These are phyloP conservation scores for Eucalyptus marginata DNA, from an alignment of 345 rosid genomes.

Conservation along the genomic window DNA sequence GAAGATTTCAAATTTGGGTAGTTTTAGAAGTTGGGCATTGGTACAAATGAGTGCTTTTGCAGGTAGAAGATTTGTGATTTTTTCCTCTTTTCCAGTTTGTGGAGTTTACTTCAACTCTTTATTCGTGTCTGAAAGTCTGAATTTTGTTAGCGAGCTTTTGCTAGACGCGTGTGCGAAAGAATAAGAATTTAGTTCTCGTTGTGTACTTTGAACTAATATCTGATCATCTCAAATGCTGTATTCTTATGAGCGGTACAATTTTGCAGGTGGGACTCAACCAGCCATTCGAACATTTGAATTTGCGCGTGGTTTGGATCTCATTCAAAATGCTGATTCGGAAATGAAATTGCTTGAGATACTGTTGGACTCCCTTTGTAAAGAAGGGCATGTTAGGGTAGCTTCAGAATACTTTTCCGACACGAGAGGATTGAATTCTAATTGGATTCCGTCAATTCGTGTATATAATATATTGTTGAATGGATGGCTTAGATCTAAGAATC, in stretches of 20 bases:
- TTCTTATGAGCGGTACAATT: not conserved
- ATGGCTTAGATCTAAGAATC: slow-evolving; percentile 61
- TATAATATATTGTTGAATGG: slow-evolving; percentile 75
- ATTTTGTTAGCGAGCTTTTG: not conserved
- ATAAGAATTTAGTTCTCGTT: not conserved
- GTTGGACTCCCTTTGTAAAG: slow-evolving; percentile 81
- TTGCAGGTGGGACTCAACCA: slow-evolving; percentile 49
- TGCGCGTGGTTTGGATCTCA: slow-evolving; percentile 20
- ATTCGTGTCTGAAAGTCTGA: not conserved
- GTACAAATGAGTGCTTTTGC: not conserved
- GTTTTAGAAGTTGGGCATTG: not conserved
- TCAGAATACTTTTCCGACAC: slow-evolving; percentile 27
- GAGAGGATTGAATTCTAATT: slow-evolving; percentile 15
- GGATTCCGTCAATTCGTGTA: slow-evolving; percentile 46
- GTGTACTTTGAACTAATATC: not conserved
- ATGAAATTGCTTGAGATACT: slow-evolving; percentile 43
- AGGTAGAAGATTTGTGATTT: not conserved
- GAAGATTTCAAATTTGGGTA: not conserved
- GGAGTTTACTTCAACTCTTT: not conserved
- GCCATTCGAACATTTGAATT: slow-evolving; percentile 67
- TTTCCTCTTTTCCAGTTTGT: not conserved
- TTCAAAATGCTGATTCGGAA: slow-evolving; percentile 15
- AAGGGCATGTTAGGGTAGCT: slow-evolving; percentile 57
- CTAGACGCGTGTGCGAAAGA: not conserved
- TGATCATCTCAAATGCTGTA: not conserved